A percentile compares a stretch with the other conserved stretches of the same genome.
phyloP scores from a whole-genome alignment of 331 rosid genomes.

The Rhamnella rubrinervis region DNA sequence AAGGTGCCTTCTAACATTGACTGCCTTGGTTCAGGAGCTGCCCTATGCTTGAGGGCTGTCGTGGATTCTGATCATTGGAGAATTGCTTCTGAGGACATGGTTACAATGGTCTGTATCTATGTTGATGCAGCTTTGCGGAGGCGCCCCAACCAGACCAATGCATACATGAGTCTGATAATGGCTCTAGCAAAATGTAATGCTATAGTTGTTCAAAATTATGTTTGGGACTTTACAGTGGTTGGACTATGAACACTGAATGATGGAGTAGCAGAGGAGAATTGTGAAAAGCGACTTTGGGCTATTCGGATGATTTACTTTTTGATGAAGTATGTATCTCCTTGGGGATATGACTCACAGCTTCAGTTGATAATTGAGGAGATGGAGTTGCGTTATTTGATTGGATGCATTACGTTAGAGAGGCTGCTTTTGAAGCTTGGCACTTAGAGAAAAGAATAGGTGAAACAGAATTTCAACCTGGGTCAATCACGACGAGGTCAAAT shows the following conservation, averaged over 20 bases:
- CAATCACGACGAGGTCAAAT: constrained; percentile 47
- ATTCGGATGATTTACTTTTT: constrained; percentile 78
- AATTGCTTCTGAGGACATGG: constrained; percentile 77
- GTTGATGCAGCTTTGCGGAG: constrained; percentile 76
- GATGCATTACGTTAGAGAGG: constrained; percentile 76
- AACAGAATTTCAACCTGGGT: constrained; percentile 48
- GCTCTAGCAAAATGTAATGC: constrained; percentile 80
- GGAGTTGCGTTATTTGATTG: constrained; percentile 68
- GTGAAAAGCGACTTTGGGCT: constrained; percentile 67
- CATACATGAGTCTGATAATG: constrained; percentile 80
- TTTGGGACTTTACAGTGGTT: constrained; percentile 61
- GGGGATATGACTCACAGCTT: constrained; percentile 73
- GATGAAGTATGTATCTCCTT: constrained; percentile 71
- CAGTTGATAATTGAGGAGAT: constrained; percentile 69
- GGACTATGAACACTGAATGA: constrained; percentile 58
- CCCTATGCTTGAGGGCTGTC: constrained; percentile 75
- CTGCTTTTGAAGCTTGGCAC: constrained; percentile 87
- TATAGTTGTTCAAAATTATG: constrained; percentile 76
- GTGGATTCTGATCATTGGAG: constrained; percentile 93
- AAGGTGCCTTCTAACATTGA: constrained; percentile 21
- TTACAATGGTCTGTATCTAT: constrained; percentile 76
- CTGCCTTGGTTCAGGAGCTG: constrained; percentile 74
- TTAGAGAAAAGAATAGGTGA: constrained; percentile 55
- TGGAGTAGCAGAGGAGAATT: constrained; percentile 58
- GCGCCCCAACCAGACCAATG: constrained; percentile 67